Evolutionary conservation across 306 rosid species (phyloP).

Genomic region (Quercus engelmannii): DNA sequence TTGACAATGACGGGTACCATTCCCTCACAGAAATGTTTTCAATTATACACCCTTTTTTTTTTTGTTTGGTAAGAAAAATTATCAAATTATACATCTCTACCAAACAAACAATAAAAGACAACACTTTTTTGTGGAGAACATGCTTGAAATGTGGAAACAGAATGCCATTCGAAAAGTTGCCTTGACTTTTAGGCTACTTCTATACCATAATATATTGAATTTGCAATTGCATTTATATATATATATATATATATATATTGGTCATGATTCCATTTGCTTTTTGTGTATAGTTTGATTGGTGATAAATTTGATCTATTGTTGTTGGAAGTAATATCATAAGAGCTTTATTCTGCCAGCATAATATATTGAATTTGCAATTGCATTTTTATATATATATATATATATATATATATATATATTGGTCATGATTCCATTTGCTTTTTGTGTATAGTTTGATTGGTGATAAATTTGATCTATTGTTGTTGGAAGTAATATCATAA

Average conservation of each 20-base stretch:
- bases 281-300: conserved; percentile 25
- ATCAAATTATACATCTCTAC: not conserved
- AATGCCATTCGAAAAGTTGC: conserved; percentile 15
- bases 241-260: not conserved
- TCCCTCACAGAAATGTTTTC: not conserved
- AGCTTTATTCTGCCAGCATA: conserved; percentile 43
- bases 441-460: conserved; percentile 26
- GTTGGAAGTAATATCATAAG: conserved; percentile 34
- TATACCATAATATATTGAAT: conserved; percentile 16
- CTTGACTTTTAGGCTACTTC: conserved; percentile 33
- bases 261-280: conserved; percentile 38
- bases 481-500: conserved; percentile 33
- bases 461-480: conserved; percentile 34
- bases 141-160: conserved; percentile 35
- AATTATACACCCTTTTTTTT: not conserved
- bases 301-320: conserved; percentile 34
- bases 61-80: no score
- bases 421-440: conserved; percentile 37
- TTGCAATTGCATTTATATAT: not conserved
- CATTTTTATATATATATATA: not conserved
- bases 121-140: conserved; percentile 19
- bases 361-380: conserved; percentile 16
- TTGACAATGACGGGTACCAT: not conserved
- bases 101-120: conserved; percentile 6
- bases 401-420: not conserved